phyloP scores from a whole-genome alignment of 148 eudicot genomes.

The Camellia sinensis region DNA sequence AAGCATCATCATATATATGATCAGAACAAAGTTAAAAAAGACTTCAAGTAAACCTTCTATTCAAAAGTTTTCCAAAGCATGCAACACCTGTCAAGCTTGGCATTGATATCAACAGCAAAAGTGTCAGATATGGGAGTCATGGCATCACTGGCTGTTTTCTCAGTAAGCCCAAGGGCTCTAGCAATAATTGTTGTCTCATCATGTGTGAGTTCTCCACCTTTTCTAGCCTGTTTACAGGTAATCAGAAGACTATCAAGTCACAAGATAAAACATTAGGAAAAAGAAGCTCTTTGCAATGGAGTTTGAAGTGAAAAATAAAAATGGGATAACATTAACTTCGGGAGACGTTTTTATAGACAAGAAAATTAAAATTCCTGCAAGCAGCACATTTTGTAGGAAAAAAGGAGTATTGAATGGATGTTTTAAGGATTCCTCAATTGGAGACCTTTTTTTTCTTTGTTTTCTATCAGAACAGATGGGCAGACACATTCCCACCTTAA shows the following conservation, averaged over 20 bases:
- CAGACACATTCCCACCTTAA: neutral
- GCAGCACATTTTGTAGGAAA: too few species aligned
- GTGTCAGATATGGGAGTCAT: slow-evolving; percentile 83
- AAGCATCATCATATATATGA: slow-evolving; percentile 1
- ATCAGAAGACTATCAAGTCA: neutral
- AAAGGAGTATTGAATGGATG: neutral
- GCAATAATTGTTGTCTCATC: slow-evolving; percentile 97
- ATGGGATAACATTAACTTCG: too few species aligned
- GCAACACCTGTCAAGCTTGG: slow-evolving; percentile 68
- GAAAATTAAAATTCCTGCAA: too few species aligned
- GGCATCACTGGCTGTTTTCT: slow-evolving; percentile 80
- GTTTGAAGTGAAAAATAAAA: too few species aligned
- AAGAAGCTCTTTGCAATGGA: neutral
- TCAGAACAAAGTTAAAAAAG: neutral
- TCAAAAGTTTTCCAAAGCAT: slow-evolving; percentile 12
- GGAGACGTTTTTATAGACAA: too few species aligned
- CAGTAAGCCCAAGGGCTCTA: slow-evolving; percentile 78
- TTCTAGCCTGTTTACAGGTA: slow-evolving; percentile 63
- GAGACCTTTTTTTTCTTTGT: neutral
- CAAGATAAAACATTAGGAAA: slow-evolving; percentile 1
- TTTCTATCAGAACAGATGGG: neutral
- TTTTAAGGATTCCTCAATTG: neutral
- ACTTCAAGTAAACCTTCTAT: neutral
- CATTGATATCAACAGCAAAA: slow-evolving; percentile 76
- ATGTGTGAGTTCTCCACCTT: slow-evolving; percentile 92